Evolutionary conservation across 257 asterid species (phyloP).

Genomic region (Nicotiana knightiana): DNA sequence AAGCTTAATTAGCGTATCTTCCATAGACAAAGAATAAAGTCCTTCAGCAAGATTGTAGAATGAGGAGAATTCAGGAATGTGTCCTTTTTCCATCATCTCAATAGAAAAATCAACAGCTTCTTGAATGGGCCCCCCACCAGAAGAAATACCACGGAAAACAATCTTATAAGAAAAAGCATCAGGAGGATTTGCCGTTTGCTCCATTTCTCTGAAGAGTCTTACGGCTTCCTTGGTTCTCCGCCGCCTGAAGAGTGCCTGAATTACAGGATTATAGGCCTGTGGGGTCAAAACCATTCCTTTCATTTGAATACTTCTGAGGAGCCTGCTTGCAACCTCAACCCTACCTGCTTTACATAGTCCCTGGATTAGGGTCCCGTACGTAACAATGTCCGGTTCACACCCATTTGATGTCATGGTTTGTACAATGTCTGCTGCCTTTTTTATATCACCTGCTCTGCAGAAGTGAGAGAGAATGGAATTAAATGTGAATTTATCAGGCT

Average conservation of each 20-base stretch:
- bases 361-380: slow-evolving; percentile 74
- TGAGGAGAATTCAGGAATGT: slow-evolving; percentile 59
- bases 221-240: slow-evolving; percentile 57
- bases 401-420: slow-evolving; percentile 73
- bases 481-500: slow-evolving; percentile 72
- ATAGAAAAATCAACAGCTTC: slow-evolving; percentile 83
- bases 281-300: slow-evolving; percentile 77
- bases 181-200: slow-evolving; percentile 69
- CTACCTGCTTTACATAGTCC: slow-evolving; percentile 86
- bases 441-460: slow-evolving; percentile 72
- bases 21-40: slow-evolving; percentile 67
- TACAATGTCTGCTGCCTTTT: slow-evolving; percentile 82
- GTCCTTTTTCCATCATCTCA: slow-evolving; percentile 74
- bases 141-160: slow-evolving; percentile 75
- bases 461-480: slow-evolving; percentile 74
- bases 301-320: slow-evolving; percentile 73
- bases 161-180: slow-evolving; percentile 70
- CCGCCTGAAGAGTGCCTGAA: slow-evolving; percentile 62
- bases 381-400: slow-evolving; percentile 78
- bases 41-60: slow-evolving; percentile 86
- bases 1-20: slow-evolving; percentile 57
- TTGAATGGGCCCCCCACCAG: slow-evolving; percentile 76
- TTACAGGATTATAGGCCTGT: slow-evolving; percentile 76
- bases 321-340: slow-evolving; percentile 56
- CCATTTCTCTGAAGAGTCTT: slow-evolving; percentile 89